A percentile compares a stretch with the other conserved stretches of the same genome.
Evolutionary conservation across 2,329 filamentous ascomycete genomes (phyloP).

Genomic region (Helotiales sp.): DNA sequence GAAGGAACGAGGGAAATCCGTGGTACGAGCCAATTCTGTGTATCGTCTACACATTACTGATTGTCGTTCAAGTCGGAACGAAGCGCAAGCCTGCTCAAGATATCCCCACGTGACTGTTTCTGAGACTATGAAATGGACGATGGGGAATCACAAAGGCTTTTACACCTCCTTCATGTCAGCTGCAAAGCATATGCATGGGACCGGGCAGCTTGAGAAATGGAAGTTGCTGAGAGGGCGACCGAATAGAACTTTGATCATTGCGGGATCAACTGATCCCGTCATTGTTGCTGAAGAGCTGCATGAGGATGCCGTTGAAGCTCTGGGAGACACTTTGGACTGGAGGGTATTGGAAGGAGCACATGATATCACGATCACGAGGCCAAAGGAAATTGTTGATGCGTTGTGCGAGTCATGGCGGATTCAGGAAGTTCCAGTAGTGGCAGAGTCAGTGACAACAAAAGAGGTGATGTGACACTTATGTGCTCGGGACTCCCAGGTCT

Average conservation of each 20-base stretch:
- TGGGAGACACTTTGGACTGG: neutral
- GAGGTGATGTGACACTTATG: no score
- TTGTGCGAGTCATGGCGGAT: neutral
- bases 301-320: neutral
- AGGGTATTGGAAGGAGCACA: neutral
- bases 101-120: constrained; percentile 5
- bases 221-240: neutral
- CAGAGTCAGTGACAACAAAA: no score
- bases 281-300: constrained; percentile 1
- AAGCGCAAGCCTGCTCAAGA: neutral
- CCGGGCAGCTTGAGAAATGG: neutral
- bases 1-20: no score
- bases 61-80: no score
- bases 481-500: no score
- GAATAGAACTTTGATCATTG: neutral
- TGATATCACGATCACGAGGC: neutral
- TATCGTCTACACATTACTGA: no score
- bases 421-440: no score
- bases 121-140: neutral
- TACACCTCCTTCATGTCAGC: neutral
- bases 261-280: neutral
- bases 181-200: neutral
- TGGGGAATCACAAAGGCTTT: neutral
- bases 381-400: neutral
- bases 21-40: no score